Conservation (phyloP, 495 filamentous ascomycete genomes). For the Neurospora tetrasperma region DNA sequence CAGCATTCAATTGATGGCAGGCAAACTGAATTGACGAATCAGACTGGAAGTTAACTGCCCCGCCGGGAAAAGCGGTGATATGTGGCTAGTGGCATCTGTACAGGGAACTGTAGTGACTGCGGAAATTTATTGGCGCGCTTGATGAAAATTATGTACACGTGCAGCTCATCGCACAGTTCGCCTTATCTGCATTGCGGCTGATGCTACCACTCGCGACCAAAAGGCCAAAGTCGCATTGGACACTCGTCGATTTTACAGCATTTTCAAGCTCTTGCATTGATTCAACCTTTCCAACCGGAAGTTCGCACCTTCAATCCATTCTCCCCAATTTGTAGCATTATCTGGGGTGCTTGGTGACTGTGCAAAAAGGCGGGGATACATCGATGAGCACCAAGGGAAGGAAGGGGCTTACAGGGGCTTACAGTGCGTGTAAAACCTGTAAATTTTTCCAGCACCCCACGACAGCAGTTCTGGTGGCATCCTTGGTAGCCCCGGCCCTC, state of each 20-base stretch:
- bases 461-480: no score
- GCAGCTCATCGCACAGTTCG: neutral
- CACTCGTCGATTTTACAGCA: neutral
- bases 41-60: neutral
- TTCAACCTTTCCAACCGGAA: neutral
- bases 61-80: neutral
- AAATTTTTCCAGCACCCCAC: no score
- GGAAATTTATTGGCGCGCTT: neutral
- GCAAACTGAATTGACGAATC: neutral
- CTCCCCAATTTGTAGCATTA: neutral
- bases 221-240: neutral
- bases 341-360: neutral
- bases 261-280: neutral
- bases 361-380: neutral
- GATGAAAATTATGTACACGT: accelerated
- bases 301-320: neutral
- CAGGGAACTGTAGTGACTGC: neutral
- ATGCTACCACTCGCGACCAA: neutral
- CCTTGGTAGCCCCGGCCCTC: no score
- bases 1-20: neutral
- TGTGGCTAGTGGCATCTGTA: neutral
- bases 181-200: neutral
- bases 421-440: no score
- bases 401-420: no score
- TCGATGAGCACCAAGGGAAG: neutral